phyloP scores from a whole-genome alignment of 306 rosid species.

The Pterocarpus santalinus region DNA sequence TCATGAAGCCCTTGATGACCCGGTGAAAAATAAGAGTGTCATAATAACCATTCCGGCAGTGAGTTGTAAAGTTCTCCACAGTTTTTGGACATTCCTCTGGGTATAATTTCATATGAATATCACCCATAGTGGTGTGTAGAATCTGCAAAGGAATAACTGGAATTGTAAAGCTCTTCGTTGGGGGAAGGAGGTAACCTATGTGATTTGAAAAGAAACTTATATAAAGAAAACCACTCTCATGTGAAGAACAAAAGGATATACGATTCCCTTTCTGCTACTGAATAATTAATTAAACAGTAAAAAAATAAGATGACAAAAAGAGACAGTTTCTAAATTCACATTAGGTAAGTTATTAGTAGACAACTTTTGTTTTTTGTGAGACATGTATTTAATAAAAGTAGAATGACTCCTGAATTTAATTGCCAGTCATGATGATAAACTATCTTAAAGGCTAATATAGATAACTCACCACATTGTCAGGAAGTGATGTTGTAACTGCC shows the following conservation, averaged over 20 bases:
- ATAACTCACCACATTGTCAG: slow-evolving; percentile 92
- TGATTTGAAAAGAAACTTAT: slow-evolving; percentile 19
- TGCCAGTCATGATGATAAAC: slow-evolving; percentile 15
- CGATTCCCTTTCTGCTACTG: slow-evolving; percentile 16
- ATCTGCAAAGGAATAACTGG: slow-evolving; percentile 60
- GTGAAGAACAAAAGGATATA: slow-evolving; percentile 13
- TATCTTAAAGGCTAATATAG: slow-evolving; percentile 26
- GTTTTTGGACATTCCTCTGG: slow-evolving; percentile 99
- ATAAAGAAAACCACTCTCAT: neutral
- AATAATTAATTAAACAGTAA: slow-evolving; percentile 19
- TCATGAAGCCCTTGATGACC: slow-evolving; percentile 97
- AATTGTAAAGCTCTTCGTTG: slow-evolving; percentile 5
- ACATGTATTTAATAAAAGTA: neutral
- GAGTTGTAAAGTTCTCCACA: slow-evolving; percentile 98
- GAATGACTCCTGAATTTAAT: slow-evolving; percentile 18
- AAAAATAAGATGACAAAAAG: neutral
- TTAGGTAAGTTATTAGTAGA: neutral
- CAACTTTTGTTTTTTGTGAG: slow-evolving; percentile 1
- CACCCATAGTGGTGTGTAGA: slow-evolving; percentile 97
- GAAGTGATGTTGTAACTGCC: slow-evolving; percentile 88
- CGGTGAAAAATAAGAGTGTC: slow-evolving; percentile 96
- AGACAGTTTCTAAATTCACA: neutral
- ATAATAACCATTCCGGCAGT: slow-evolving; percentile 93
- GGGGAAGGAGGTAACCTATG: slow-evolving; percentile 3
- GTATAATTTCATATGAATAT: slow-evolving; percentile 89